A percentile compares a stretch with the other conserved stretches of the same genome.
Conservation (phyloP, 2,329 filamentous ascomycete species). For the Fusarium setosum region DNA sequence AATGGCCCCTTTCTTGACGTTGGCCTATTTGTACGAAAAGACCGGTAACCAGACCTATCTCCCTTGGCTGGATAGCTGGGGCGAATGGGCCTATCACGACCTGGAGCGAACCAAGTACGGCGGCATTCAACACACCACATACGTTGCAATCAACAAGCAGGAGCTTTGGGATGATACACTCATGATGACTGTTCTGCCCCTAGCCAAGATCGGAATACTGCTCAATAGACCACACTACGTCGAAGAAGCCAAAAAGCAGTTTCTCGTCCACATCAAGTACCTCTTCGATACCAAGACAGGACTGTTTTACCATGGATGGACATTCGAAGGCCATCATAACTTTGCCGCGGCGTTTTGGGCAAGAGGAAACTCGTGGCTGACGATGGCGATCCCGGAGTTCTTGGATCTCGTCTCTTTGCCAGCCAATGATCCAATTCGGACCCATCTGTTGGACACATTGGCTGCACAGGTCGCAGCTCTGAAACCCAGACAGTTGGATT, state of each 20-base stretch:
- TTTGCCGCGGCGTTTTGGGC: slow-evolving; percentile 70
- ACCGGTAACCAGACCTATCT: slow-evolving; percentile 75
- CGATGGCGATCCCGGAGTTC: slow-evolving; percentile 86
- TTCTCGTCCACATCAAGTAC: slow-evolving; percentile 82
- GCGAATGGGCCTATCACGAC: slow-evolving; percentile 83
- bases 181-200: slow-evolving; percentile 86
- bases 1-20: slow-evolving; percentile 80
- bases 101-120: slow-evolving; percentile 77
- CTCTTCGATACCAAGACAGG: slow-evolving; percentile 78
- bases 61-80: slow-evolving; percentile 83
- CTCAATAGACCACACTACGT: slow-evolving; percentile 78
- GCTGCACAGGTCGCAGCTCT: slow-evolving; percentile 65
- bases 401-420: slow-evolving; percentile 69
- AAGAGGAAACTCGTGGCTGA: slow-evolving; percentile 78
- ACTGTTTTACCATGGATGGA: slow-evolving; percentile 86
- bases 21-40: slow-evolving; percentile 80
- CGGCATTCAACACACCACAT: slow-evolving; percentile 81
- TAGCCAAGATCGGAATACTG: slow-evolving; percentile 82
- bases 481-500: slow-evolving; percentile 64
- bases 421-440: slow-evolving; percentile 70
- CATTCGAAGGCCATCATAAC: slow-evolving; percentile 75
- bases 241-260: slow-evolving; percentile 82
- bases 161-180: slow-evolving; percentile 87
- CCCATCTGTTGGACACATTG: slow-evolving; percentile 67
- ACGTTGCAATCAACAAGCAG: slow-evolving; percentile 74